Percentiles rank a stretch among this genome's conserved stretches.
Evolutionary conservation across 179 eudicot genomes (phyloP).

Genomic region (Silene vulgaris): DNA sequence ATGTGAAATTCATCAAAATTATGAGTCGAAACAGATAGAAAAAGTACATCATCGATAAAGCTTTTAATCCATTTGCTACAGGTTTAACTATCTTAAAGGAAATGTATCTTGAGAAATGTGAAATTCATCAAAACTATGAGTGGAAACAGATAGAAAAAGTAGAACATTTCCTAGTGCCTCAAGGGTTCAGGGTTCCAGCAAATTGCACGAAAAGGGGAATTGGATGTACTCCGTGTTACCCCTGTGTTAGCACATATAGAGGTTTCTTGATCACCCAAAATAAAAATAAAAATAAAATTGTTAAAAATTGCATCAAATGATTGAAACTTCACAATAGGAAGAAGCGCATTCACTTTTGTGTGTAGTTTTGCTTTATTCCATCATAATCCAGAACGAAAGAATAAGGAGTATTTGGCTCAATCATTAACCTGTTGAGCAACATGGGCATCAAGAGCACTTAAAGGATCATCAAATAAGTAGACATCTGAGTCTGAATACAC

Average conservation of each 20-base stretch:
- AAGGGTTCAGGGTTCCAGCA: too few relatives aligned
- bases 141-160: background rate
- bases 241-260: too few relatives aligned
- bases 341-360: too few relatives aligned
- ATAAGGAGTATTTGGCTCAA: too few relatives aligned
- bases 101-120: background rate
- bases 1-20: background rate
- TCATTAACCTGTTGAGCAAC: constrained; percentile 72
- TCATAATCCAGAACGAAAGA: too few relatives aligned
- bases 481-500: constrained; percentile 90
- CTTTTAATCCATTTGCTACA: background rate
- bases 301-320: background rate
- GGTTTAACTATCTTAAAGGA: background rate
- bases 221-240: background rate
- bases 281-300: background rate
- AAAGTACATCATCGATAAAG: background rate
- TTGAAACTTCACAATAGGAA: background rate
- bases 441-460: constrained; percentile 94
- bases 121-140: background rate
- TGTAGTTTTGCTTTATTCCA: too few relatives aligned
- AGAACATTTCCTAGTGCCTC: background rate
- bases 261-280: background rate
- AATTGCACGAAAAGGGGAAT: background rate
- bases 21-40: background rate
- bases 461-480: constrained; percentile 87